These are phyloP conservation scores for Dactylellina parvicollis DNA, from an alignment of 2,329 filamentous ascomycete genomes.

Conservation along the genomic window DNA sequence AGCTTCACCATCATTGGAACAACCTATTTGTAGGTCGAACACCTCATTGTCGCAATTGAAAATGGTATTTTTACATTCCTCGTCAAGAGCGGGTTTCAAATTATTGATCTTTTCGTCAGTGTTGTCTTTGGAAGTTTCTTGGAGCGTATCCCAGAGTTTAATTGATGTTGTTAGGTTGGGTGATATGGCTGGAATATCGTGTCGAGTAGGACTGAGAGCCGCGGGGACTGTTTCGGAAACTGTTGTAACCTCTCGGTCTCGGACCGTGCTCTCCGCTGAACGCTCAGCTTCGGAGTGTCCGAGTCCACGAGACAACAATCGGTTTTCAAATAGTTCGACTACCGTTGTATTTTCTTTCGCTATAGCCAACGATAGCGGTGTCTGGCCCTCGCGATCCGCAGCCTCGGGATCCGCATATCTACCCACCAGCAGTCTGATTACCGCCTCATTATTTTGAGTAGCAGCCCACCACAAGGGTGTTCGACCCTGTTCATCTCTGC, in stretches of 20 bases:
- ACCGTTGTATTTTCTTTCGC: constrained; percentile 23
- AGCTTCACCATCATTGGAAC: not conserved
- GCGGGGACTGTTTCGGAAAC: too few species aligned
- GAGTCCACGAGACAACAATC: too few species aligned
- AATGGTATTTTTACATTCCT: not conserved
- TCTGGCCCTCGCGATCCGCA: not conserved
- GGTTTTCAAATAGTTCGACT: constrained; percentile 15
- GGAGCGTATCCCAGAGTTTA: too few species aligned
- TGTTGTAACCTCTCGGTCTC: too few species aligned
- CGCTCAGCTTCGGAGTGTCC: too few species aligned
- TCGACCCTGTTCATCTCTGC: not conserved
- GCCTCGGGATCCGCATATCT: not conserved
- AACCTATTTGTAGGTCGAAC: too few species aligned
- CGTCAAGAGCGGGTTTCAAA: not conserved
- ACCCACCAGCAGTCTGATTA: not conserved
- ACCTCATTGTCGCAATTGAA: not conserved
- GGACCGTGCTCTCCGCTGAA: too few species aligned
- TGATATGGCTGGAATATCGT: too few species aligned
- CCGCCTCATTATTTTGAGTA: not conserved
- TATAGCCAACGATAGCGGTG: constrained; percentile 38
- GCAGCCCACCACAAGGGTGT: constrained; percentile 1
- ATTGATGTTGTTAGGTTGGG: too few species aligned
- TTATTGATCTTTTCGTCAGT: not conserved
- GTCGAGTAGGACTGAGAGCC: too few species aligned
- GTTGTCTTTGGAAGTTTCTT: too few species aligned